Base-by-base conservation (phyloP, 331 rosid species). In the Dryas integrifolia region DNA sequence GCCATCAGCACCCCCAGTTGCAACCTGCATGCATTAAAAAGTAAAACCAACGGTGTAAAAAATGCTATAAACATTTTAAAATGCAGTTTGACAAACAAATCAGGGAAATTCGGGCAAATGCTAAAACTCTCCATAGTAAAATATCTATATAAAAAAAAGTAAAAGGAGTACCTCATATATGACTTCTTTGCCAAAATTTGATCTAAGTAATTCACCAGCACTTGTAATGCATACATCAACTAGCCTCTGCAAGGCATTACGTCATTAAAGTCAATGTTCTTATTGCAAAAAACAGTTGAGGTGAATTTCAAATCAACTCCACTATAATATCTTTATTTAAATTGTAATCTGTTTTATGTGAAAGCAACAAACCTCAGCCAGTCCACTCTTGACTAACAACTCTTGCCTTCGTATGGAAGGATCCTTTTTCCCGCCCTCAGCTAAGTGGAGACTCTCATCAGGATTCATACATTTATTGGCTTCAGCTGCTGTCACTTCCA, bases 161-260 rank as follows among this genome's bases (percentile, higher is more conserved):
- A 39, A 35, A 26, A 39, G 13, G 47, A 1, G 16, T 88, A 94
- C 98, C 98, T 94, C 96, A 38, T 89, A 91, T 38, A 94, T 45
- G 74, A 91, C 84, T 59, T 94, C 97, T 83, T 86, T 92, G 74
- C 97, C 96, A 72, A 91, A 83, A 86, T 94, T 94, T 82, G 97
- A 94, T 72, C 66, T 71, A 44, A 94, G 86, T 16, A 91, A 69
- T 78, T 94, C 91, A 59, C 84, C 96, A 7, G 84, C 91, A 78
- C 76, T 84, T 60, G 85, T 85, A 56, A 83, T 83, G 68, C 97
- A 91, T 70, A 74, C 45, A 64, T 89, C 97, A 79, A 91, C 79
- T 73, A 94, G 92, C 75, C 79, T 87, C 98, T 94, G 92, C 82
- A 88, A 50, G 50, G 59, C 65, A 63, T 69, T 58, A 4, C 79